A percentile compares a stretch with the other conserved stretches of the same genome.
Evolutionary conservation across 305 asterid genomes (phyloP).

Genomic region (Solanum hybrid): DNA sequence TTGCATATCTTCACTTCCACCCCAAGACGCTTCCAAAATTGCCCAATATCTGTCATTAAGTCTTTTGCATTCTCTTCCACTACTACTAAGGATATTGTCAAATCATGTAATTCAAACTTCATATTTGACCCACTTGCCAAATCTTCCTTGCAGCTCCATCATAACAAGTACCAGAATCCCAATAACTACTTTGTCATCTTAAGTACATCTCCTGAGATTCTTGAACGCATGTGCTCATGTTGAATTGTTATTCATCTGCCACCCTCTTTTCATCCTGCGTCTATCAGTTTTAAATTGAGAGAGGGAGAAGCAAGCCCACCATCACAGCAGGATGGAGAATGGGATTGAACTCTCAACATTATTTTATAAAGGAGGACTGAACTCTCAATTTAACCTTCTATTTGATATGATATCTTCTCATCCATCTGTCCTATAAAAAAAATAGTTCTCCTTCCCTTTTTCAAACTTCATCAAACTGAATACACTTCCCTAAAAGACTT

Average conservation of each 20-base stretch:
- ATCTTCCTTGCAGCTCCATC: neutral
- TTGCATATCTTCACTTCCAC: neutral
- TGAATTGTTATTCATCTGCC: neutral
- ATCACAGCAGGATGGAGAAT: neutral
- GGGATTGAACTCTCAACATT: neutral
- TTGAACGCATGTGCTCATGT: neutral
- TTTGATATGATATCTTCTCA: neutral
- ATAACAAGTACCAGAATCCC: neutral
- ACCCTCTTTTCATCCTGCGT: neutral
- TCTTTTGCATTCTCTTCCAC: neutral
- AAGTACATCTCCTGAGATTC: neutral
- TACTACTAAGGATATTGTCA: neutral
- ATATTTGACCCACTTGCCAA: neutral
- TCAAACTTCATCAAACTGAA: neutral
- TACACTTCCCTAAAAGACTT: neutral
- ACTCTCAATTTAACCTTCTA: neutral
- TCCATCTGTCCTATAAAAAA: neutral
- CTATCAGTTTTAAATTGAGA: neutral
- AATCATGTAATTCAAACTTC: neutral
- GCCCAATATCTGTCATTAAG: neutral
- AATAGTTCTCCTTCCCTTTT: neutral
- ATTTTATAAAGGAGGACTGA: neutral
- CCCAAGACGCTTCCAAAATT: neutral
- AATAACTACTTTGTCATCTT: neutral
- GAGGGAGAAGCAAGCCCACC: neutral